Percentiles rank a stretch among this genome's conserved stretches.
phyloP scores from a whole-genome alignment of 129 eudicot species.

The Apium graveolens region DNA sequence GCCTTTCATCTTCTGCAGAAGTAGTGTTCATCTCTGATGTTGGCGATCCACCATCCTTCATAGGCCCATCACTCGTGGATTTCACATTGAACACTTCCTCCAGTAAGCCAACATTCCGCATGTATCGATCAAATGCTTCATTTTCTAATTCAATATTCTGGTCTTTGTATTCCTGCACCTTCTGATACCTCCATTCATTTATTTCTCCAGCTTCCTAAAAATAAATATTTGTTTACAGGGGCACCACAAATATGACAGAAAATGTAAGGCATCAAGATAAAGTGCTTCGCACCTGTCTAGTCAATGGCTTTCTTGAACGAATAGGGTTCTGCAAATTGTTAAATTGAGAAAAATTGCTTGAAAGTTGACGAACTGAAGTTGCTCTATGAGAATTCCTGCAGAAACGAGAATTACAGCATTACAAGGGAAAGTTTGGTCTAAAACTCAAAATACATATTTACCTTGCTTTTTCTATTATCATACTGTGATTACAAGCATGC shows the following conservation, averaged over 20 bases:
- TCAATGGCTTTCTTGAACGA: conserved; percentile 79
- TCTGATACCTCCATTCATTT: conserved; percentile 86
- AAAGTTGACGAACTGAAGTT: conserved; percentile 68
- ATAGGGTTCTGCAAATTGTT: conserved; percentile 65
- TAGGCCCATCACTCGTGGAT: conserved; percentile 32
- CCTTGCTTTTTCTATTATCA: neutral
- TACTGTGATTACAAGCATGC: neutral
- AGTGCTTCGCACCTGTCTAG: conserved; percentile 52
- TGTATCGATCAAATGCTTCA: conserved; percentile 84
- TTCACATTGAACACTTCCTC: conserved; percentile 63
- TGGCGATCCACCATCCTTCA: conserved; percentile 15
- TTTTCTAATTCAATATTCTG: conserved; percentile 61
- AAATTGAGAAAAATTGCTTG: conserved; percentile 78
- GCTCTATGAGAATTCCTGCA: conserved; percentile 55
- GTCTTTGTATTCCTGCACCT: conserved; percentile 72
- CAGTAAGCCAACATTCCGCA: conserved; percentile 51
- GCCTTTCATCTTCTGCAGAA: conserved; percentile 21
- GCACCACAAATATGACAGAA: neutral
- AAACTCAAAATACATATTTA: neutral
- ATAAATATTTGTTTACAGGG: neutral
- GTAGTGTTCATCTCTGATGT: conserved; percentile 13
- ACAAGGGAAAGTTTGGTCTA: neutral
- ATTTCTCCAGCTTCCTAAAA: conserved; percentile 74
- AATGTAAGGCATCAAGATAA: neutral
- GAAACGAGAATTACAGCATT: neutral